phyloP scores from a whole-genome alignment of 768 basidiomycete genomes.

The Pleurotus sapidus region DNA sequence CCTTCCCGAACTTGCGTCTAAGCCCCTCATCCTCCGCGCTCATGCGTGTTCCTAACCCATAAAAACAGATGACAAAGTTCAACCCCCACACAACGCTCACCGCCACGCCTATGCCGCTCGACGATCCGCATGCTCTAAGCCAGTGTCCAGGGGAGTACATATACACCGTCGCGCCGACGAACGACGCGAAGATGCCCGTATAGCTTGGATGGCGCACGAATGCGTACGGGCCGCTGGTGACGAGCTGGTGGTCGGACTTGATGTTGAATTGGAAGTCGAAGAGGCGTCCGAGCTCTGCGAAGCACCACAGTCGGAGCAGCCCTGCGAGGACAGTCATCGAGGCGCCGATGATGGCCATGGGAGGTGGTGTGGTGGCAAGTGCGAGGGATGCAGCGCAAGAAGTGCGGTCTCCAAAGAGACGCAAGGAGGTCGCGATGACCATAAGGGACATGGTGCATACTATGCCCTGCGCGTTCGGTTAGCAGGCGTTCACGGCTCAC shows the following conservation, averaged over 20 bases:
- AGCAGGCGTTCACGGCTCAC: not conserved
- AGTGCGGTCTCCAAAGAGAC: not conserved
- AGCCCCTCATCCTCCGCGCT: constrained; percentile 28
- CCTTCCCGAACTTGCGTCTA: constrained; percentile 23
- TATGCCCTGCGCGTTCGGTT: not conserved
- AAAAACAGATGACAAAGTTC: not conserved
- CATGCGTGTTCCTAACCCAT: constrained; percentile 14
- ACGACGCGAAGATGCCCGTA: constrained; percentile 16
- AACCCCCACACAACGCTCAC: not conserved
- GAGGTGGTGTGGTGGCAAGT: not conserved
- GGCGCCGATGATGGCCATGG: not conserved
- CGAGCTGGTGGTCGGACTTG: constrained; percentile 21
- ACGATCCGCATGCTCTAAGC: constrained; percentile 1
- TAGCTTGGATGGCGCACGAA: constrained; percentile 30
- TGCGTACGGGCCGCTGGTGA: constrained; percentile 22
- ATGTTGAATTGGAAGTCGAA: constrained; percentile 32
- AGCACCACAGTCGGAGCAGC: constrained; percentile 6
- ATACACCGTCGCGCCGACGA: constrained; percentile 16
- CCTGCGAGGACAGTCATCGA: not conserved
- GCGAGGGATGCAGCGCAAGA: not conserved
- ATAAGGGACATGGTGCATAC: not conserved
- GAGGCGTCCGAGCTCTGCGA: constrained; percentile 5
- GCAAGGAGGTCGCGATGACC: not conserved
- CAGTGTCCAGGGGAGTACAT: constrained; percentile 13
- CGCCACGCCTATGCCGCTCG: not conserved